A percentile compares a stretch with the other conserved stretches of the same genome.
Conservation (phyloP, 345 rosid genomes). For the Boechera stricta region DNA sequence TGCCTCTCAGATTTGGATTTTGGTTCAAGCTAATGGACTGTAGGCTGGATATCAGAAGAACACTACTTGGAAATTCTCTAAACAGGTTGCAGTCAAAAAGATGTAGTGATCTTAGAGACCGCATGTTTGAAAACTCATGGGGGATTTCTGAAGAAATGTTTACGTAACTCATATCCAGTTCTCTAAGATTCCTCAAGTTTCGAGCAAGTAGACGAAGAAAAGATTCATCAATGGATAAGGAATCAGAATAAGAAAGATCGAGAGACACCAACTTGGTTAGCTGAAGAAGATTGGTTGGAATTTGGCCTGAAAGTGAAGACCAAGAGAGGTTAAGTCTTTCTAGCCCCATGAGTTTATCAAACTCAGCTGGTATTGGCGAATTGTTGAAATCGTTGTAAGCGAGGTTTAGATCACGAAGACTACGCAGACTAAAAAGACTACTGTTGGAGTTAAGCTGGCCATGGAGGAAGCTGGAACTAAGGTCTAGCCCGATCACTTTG, state of each 20-base stretch:
- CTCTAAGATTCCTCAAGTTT: slow-evolving; percentile 11
- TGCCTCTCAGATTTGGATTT: slow-evolving; percentile 11
- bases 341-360: neutral
- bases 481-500: neutral
- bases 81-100: too few species aligned
- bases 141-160: slow-evolving; percentile 8
- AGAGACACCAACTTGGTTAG: slow-evolving; percentile 6
- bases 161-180: neutral
- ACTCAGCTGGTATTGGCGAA: neutral
- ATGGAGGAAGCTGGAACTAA: neutral
- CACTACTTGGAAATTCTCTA: neutral
- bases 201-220: neutral
- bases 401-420: slow-evolving; percentile 39
- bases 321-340: slow-evolving; percentile 2
- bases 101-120: neutral
- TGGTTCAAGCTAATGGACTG: neutral
- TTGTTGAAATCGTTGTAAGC: slow-evolving; percentile 31
- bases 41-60: neutral
- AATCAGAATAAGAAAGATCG: neutral
- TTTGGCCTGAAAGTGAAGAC: neutral
- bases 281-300: neutral
- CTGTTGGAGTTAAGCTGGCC: neutral
- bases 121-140: neutral
- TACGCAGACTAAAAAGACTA: neutral
- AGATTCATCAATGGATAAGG: neutral